Base-by-base conservation (phyloP, 768 basidiomycete species). In the Tylopilus felleus region DNA sequence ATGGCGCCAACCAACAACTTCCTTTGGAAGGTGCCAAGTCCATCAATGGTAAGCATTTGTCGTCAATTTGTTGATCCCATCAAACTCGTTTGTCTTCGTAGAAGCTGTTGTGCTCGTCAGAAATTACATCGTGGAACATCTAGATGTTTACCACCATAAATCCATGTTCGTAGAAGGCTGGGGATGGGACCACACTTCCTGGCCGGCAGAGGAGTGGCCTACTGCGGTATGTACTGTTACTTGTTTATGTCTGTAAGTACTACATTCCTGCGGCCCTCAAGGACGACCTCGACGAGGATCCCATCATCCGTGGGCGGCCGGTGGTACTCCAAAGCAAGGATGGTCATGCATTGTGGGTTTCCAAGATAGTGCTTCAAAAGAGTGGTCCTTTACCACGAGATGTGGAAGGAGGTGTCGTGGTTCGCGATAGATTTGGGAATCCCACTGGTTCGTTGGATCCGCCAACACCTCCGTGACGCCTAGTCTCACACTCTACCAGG, bases 271-370 rank as follows among this genome's bases (percentile, higher is more conserved):
- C 35, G 35, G 35, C 16, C 8, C 35, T 17, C 5, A 16, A 16
- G 35, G 35, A 14, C 14, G 35, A 16, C 7, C 35, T 36, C 17
- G 17, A 36, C 16, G 35, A 72, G 1, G 89, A 93, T 53, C 80
- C 83, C 6, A 60, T 89, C 6, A 75, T 95, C 19, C 72, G 73
- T 42, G 85, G 83, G 21, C 79, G 90, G 14, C 85, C 84, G 0
- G 83, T 97, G 38, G 75, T 89, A 16, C 76, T 96, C 17, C 85
- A 88, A 59, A 84, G 91, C 65, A 90, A 94, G 55, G 94, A 97
- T 68, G 86, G 85, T 7, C 94, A 96, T 70, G 92, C 90, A 1
- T 74, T 90, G 7, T 96, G 94, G 94, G 83, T 92, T 13, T 93
- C 90, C 5, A 74, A 75, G 5, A 77, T 71, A 42, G 80, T 85